phyloP scores from a whole-genome alignment of 768 basidiomycete species.

The Russula griseocarnosa region DNA sequence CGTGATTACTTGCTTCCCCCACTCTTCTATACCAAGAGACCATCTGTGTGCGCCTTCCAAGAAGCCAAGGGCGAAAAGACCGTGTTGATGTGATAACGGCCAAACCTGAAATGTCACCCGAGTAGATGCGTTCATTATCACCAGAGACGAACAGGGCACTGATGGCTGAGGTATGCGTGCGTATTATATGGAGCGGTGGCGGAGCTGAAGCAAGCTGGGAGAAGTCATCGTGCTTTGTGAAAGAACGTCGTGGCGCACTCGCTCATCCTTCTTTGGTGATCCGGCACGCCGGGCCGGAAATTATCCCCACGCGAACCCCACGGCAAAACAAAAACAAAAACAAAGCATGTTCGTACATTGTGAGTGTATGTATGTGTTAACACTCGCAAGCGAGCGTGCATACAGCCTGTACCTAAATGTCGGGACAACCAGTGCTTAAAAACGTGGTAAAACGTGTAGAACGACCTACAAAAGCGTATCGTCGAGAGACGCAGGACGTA shows the following conservation, averaged over 20 bases:
- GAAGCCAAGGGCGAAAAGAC: constrained; percentile 61
- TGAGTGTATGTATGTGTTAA: not conserved
- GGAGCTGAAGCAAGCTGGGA: constrained; percentile 32
- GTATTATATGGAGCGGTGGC: constrained; percentile 68
- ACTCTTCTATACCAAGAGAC: constrained; percentile 76
- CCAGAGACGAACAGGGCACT: constrained; percentile 57
- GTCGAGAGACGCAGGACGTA: constrained; percentile 18
- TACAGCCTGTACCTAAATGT: constrained; percentile 4
- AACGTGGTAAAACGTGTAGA: not conserved
- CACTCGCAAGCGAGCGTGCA: constrained; percentile 14
- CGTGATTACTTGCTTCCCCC: constrained; percentile 67
- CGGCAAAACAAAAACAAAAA: too few species aligned
- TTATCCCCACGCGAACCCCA: too few species aligned
- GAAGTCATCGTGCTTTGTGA: not conserved
- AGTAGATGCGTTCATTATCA: constrained; percentile 79
- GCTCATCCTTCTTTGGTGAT: too few species aligned
- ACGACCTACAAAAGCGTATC: constrained; percentile 16
- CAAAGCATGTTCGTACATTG: constrained; percentile 3
- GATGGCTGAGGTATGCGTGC: constrained; percentile 65
- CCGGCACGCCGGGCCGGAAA: not conserved
- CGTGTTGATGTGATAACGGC: constrained; percentile 73
- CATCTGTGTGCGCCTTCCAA: constrained; percentile 79
- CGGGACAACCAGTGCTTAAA: constrained; percentile 9
- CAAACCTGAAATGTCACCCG: constrained; percentile 75
- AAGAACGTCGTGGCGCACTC: not conserved